A percentile compares a stretch with the other conserved stretches of the same genome.
Conservation (phyloP, 176 grass and related monocot genomes). For the Oropetium thomaeum region DNA sequence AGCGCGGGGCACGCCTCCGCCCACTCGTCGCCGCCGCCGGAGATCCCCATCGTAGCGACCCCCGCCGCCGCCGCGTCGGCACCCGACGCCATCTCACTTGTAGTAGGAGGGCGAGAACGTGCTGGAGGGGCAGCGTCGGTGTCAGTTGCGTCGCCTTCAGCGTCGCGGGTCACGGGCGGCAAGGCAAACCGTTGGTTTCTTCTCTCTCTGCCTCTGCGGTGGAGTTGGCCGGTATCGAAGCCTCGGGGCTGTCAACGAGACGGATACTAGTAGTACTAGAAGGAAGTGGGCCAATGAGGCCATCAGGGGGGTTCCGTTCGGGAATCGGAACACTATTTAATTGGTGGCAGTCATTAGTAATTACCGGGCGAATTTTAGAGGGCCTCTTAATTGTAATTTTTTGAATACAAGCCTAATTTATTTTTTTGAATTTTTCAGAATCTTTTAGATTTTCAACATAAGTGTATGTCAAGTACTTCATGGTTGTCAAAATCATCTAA, state of each 20-base stretch:
- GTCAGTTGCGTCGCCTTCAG: background rate
- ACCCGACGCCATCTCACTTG: constrained; percentile 31
- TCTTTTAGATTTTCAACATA: too few species aligned
- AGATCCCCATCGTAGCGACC: constrained; percentile 36
- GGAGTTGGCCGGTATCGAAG: background rate
- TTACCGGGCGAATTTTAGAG: background rate
- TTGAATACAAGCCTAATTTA: too few species aligned
- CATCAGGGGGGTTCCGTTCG: too few species aligned
- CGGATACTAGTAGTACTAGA: too few species aligned
- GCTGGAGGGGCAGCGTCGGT: background rate
- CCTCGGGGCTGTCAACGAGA: background rate
- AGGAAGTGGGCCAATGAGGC: too few species aligned
- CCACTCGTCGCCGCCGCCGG: constrained; percentile 17
- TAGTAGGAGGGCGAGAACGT: background rate
- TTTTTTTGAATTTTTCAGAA: too few species aligned
- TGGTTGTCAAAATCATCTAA: too few species aligned
- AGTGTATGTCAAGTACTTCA: too few species aligned
- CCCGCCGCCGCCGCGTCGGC: constrained; percentile 21
- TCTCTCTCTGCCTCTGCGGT: background rate
- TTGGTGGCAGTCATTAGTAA: background rate
- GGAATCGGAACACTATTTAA: background rate
- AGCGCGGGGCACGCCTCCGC: constrained; percentile 25
- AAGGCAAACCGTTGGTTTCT: background rate
- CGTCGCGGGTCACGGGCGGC: constrained; percentile 2
- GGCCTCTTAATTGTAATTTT: too few species aligned